Evolutionary conservation across 805 yeast species (phyloP).

Genomic region (Ogataea chonburiensis): DNA sequence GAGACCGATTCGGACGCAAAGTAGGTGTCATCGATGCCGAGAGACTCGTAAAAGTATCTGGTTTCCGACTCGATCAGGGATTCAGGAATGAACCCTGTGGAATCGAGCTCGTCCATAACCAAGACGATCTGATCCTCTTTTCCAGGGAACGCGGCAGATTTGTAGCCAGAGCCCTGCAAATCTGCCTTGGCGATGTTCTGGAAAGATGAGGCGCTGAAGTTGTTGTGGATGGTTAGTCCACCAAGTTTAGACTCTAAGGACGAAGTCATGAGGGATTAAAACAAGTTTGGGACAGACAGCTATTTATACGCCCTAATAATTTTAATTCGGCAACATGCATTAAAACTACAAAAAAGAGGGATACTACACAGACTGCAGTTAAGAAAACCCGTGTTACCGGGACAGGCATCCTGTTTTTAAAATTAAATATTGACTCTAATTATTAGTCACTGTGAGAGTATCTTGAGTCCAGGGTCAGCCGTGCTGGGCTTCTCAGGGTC

Average conservation of each 20-base stretch:
- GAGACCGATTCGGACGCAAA: slow-evolving; percentile 82
- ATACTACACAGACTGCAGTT: neutral
- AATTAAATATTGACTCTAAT: no score
- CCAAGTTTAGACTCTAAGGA: slow-evolving; percentile 15
- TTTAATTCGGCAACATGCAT: neutral
- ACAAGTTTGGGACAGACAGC: slow-evolving; percentile 3
- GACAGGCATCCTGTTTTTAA: no score
- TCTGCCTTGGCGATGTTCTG: slow-evolving; percentile 34
- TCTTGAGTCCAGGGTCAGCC: slow-evolving; percentile 1
- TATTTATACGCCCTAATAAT: slow-evolving; percentile 9
- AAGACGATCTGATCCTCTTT: slow-evolving; percentile 76
- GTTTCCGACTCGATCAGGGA: slow-evolving; percentile 81
- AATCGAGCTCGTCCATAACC: slow-evolving; percentile 79
- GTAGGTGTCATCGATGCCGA: slow-evolving; percentile 91
- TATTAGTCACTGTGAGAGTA: neutral
- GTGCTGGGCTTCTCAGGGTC: slow-evolving; percentile 42
- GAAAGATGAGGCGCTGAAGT: slow-evolving; percentile 36
- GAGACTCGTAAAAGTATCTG: slow-evolving; percentile 79
- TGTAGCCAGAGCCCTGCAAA: slow-evolving; percentile 54
- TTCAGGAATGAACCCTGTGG: slow-evolving; percentile 88
- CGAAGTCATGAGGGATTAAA: slow-evolving; percentile 8
- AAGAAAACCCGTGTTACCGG: neutral
- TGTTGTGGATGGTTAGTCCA: slow-evolving; percentile 35
- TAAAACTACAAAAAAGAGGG: neutral
- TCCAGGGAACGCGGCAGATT: slow-evolving; percentile 71